Base-by-base conservation (phyloP, 495 filamentous ascomycete species). In the Tetracladium marchalianum region DNA sequence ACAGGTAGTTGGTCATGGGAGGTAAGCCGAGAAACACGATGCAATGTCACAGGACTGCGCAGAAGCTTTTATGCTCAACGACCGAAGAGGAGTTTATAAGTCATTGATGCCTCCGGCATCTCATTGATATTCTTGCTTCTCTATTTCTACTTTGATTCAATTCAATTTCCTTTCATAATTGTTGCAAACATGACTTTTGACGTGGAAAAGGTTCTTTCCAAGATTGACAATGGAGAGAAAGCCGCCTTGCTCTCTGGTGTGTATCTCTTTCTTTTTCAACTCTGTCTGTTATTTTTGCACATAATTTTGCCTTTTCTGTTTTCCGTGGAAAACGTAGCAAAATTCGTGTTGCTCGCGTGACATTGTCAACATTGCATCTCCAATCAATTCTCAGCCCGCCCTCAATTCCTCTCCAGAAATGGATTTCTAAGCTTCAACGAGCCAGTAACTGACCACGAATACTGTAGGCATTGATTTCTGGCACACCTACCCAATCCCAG, bases 381-480 rank as follows among this genome's bases (percentile, higher is more conserved):
- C 22, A 27, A 27, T 27, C 22, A 27, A n/a, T 9, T 12, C 24
- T 39, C 24, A 15, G 13, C 22, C 12, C 19, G 13, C 22, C 12
- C 19, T 16, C 12, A 16, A 45, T n/a, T n/a, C 11, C 4, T 45
- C 22, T 11, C 16, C 17, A 41, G 22, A 7, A 10, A 32, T 3
- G 11, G 15, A 11, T 32, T 32, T 32, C 10, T 42, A 6, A 27
- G 22, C 22, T 22, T 40, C 35, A 18, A 42, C n/a, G 41, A 15
- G 27, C 15, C 13, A 27, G 22, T 7, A 27, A 7, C 22, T 27
- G 22, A 27, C 22, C 15, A 39, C 45, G 11, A 4, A 13, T 45
- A n/a, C n/a, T n/a, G n/a, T n/a, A 61, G 79, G 78, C 37, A 67
- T 69, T 46, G 78, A 83, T 55, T 81, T 82, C 59, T 82, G 80